Evolutionary conservation across 1,284 basidiomycete species (phyloP).

Genomic region (Pseudozyma flocculosa): DNA sequence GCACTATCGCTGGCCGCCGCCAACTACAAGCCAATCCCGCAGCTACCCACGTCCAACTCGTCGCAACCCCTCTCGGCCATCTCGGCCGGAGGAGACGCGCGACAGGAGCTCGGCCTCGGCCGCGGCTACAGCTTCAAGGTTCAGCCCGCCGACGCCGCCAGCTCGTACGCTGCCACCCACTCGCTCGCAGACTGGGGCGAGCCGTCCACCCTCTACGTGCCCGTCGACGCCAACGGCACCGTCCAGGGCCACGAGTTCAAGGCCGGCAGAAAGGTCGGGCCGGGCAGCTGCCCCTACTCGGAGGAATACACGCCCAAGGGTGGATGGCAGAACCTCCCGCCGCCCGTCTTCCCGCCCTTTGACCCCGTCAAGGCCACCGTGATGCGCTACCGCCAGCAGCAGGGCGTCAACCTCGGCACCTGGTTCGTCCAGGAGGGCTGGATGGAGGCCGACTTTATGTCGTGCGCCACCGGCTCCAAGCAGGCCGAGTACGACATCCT

Average conservation of each 20-base stretch:
- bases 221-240: slow-evolving; percentile 12
- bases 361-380: slow-evolving; percentile 51
- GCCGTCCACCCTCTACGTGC: slow-evolving; percentile 40
- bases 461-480: slow-evolving; percentile 66
- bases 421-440: slow-evolving; percentile 73
- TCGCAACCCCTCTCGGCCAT: slow-evolving; percentile 4
- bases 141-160: slow-evolving; percentile 16
- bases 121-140: slow-evolving; percentile 27
- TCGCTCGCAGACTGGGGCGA: slow-evolving; percentile 40
- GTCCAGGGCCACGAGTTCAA: slow-evolving; percentile 21
- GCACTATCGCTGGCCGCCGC: slow-evolving; percentile 51
- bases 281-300: slow-evolving; percentile 44
- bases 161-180: slow-evolving; percentile 19
- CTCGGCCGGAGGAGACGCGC: slow-evolving; percentile 1
- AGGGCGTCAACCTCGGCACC: slow-evolving; percentile 47
- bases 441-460: slow-evolving; percentile 73
- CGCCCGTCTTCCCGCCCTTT: slow-evolving; percentile 43
- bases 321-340: slow-evolving; percentile 33
- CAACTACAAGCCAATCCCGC: slow-evolving; percentile 57
- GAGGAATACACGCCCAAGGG: slow-evolving; percentile 46
- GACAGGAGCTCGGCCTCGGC: slow-evolving; percentile 2
- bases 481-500: slow-evolving; percentile 62
- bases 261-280: slow-evolving; percentile 36
- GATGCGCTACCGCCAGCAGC: slow-evolving; percentile 52
- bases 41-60: slow-evolving; percentile 23